phyloP scores from a whole-genome alignment of 148 eudicot genomes.

The Rhododendron ferrugineum region DNA sequence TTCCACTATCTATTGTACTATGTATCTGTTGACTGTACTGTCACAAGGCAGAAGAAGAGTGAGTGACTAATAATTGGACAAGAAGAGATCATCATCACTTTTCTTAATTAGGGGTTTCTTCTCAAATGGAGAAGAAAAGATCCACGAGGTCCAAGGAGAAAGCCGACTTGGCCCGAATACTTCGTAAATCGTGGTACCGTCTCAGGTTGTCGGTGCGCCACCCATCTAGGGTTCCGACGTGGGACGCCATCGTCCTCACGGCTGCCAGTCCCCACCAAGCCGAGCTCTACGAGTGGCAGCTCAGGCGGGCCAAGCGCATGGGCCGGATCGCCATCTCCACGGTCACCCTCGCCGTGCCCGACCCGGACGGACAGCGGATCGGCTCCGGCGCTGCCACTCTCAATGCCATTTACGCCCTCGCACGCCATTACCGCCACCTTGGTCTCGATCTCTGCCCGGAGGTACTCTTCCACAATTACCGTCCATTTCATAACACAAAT shows the following conservation, averaged over 20 bases:
- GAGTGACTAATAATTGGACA: neutral
- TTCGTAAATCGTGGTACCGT: constrained; percentile 79
- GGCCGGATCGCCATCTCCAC: constrained; percentile 75
- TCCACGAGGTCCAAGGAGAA: constrained; percentile 14
- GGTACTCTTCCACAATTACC: constrained; percentile 5
- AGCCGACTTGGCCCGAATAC: constrained; percentile 41
- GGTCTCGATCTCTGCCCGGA: neutral
- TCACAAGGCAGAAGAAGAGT: neutral
- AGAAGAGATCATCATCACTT: neutral
- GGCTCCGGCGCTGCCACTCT: constrained; percentile 98
- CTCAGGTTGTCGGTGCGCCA: constrained; percentile 77
- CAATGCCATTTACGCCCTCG: constrained; percentile 68
- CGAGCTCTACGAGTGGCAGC: constrained; percentile 80
- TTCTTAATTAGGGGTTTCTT: neutral
- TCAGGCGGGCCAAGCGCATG: constrained; percentile 64
- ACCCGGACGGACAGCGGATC: constrained; percentile 76
- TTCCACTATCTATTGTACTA: too few species aligned
- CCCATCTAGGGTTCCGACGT: constrained; percentile 78
- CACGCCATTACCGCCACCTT: constrained; percentile 36
- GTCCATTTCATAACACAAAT: neutral
- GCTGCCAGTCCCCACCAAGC: constrained; percentile 96
- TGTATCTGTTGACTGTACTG: neutral
- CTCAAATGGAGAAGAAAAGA: constrained; percentile 13
- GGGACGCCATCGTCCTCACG: constrained; percentile 92
- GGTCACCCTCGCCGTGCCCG: constrained; percentile 85